These are phyloP conservation scores for Populus tremula DNA, from an alignment of 345 rosid genomes.

Conservation along the genomic window DNA sequence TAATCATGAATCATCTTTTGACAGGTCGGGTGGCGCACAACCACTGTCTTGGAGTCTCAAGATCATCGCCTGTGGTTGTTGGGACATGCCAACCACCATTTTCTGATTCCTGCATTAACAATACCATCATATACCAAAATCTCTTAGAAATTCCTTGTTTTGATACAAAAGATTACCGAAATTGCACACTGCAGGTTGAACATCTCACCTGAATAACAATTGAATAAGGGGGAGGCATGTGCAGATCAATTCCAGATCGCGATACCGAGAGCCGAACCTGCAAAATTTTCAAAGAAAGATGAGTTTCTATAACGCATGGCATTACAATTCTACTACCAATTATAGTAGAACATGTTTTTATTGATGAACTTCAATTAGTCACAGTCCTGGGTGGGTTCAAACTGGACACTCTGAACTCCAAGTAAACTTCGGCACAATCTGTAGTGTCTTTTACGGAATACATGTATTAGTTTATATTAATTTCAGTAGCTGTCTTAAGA, in stretches of 20 bases:
- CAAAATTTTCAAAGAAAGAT: conserved; percentile 7
- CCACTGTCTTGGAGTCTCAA: conserved; percentile 73
- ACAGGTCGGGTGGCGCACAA: conserved; percentile 54
- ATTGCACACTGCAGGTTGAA: background rate
- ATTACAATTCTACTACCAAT: background rate
- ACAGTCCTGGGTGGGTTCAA: background rate
- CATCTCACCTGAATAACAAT: conserved; percentile 76
- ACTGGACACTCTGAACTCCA: background rate
- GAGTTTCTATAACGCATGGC: background rate
- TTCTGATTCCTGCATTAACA: conserved; percentile 71
- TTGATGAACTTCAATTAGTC: background rate
- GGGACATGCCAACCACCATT: conserved; percentile 91
- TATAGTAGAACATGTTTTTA: background rate
- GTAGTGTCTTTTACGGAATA: background rate
- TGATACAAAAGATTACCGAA: background rate
- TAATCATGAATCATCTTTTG: background rate
- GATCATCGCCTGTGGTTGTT: conserved; percentile 52
- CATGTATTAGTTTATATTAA: background rate
- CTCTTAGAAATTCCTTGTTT: background rate
- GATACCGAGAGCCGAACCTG: conserved; percentile 70
- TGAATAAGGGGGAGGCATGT: conserved; percentile 96
- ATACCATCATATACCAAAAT: background rate
- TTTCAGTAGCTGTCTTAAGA: background rate
- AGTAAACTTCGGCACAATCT: background rate
- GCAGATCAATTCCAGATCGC: conserved; percentile 45